Conservation (phyloP, 192 early-diverging fungal species). For the Phycomyces blakesleeanus region DNA sequence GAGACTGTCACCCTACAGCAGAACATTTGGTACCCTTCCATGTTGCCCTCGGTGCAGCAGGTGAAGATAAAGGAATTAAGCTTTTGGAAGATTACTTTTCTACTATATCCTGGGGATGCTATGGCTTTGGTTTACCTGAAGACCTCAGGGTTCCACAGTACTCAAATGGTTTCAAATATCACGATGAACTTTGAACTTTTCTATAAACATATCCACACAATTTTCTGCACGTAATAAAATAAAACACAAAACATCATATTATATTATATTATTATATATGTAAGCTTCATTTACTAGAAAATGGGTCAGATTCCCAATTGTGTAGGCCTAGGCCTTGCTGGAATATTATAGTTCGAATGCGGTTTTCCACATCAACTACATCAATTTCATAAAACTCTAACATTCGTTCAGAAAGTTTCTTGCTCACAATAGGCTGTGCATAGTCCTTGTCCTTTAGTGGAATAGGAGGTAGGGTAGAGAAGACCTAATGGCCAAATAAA, state of each 20-base stretch:
- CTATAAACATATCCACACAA: no score
- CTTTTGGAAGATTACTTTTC: constrained; percentile 33
- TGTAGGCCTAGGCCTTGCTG: neutral
- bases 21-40: constrained; percentile 70
- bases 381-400: constrained; percentile 8
- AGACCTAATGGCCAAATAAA: neutral
- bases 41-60: constrained; percentile 61
- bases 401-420: neutral
- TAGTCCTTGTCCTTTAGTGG: neutral
- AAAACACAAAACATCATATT: no score
- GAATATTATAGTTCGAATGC: neutral
- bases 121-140: constrained; percentile 21
- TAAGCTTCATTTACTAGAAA: neutral
- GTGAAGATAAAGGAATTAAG: constrained; percentile 35
- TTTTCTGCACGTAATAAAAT: no score
- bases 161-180: neutral
- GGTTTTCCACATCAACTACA: neutral
- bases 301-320: constrained; percentile 1
- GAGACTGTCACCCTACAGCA: constrained; percentile 58
- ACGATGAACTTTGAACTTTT: neutral
- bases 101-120: constrained; percentile 32
- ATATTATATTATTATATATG: neutral
- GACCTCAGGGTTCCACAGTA: constrained; percentile 6
- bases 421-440: neutral
- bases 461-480: constrained; percentile 7